phyloP scores from a whole-genome alignment of 768 basidiomycete species.

The Lactarius trivialis region DNA sequence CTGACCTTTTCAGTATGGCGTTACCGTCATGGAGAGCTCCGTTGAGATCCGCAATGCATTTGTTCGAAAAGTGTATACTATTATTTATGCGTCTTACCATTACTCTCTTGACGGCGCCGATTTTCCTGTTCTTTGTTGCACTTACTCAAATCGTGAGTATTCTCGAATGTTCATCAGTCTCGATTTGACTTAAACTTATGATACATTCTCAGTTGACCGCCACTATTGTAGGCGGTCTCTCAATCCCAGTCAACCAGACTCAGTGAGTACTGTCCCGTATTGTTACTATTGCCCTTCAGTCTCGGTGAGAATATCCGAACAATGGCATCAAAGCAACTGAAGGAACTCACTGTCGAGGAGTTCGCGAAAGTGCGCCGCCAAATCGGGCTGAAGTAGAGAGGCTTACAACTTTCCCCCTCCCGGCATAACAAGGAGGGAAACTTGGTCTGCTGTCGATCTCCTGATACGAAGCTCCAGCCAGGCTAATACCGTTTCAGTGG shows the following conservation, averaged over 20 bases:
- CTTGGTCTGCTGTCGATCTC: conserved; percentile 42
- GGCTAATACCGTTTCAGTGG: conserved; percentile 45
- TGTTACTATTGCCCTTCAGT: background rate
- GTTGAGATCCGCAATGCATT: conserved; percentile 78
- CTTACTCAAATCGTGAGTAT: conserved; percentile 67
- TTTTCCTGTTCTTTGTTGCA: conserved; percentile 26
- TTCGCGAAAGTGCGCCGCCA: conserved; percentile 50
- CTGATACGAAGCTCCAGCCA: background rate
- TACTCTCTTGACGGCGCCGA: background rate
- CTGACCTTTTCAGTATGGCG: conserved; percentile 55
- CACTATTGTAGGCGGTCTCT: conserved; percentile 62
- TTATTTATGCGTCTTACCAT: conserved; percentile 58
- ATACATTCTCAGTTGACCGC: conserved; percentile 51
- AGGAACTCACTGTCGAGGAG: too few relatives aligned
- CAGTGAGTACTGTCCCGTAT: too few relatives aligned
- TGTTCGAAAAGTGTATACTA: conserved; percentile 85
- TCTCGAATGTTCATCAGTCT: background rate
- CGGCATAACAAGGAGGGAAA: conserved; percentile 88
- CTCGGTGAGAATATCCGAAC: background rate
- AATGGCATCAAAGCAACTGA: conserved; percentile 23
- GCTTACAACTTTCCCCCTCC: background rate
- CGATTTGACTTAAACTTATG: conserved; percentile 8
- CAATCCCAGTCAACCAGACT: conserved; percentile 48
- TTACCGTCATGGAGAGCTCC: conserved; percentile 70
- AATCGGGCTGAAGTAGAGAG: background rate